Evolutionary conservation across 1,139 yeast species (phyloP), one percentile per base, ranked within the genome.

Genomic region (Casaregolazyma lundiana): DNA sequence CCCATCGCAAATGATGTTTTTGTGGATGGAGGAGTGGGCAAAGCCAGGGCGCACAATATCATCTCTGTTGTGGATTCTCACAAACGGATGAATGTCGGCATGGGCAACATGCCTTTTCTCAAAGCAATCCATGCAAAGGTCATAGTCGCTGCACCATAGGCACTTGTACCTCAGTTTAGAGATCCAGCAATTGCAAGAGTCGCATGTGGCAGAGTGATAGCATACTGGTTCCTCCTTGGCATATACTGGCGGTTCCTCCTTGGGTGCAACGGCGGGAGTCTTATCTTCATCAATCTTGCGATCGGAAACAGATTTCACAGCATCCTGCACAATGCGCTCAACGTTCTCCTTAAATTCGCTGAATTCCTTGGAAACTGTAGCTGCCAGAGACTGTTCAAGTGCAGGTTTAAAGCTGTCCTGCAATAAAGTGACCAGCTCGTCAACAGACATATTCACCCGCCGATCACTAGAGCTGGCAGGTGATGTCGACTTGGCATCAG

Each of bases 71-170:
- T 16, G 20, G 21, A 60, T 40, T 15, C 43, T 35, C 11, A 55
- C 56, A 53, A 60, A 60, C 13, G 44, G 6, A 41, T 60, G 64
- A 13, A 38, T 46, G 4, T 49, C 51, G 39, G 52, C 58, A 41
- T 57, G 61, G 19, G 36, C 26, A 6, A 15, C 26, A 9, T 38
- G 16, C 15, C 42, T 40, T 4, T 38, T 41, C 35, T 34, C 41
- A 42, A 51, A 51, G 58, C 83, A 78, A 4, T 53, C 46, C 20
- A 63, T 63, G 60, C 84, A 78, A 50, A 76, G 66, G 54, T 78
- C 84, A 58, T 68, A 78, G 53, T 78, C 76, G 1, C 64, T 57
- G 54, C 84, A 78, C 16, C 69, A 66, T 50, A 72, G 61, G 58
- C 84, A 78, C 51, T 70, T 69, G 64, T 64, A 77, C 44, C 84